A percentile compares a stretch with the other conserved stretches of the same genome.
These are phyloP conservation scores for Dictyostelium firmibasis DNA, from an alignment of 78 protist species.

Conservation along the genomic window DNA sequence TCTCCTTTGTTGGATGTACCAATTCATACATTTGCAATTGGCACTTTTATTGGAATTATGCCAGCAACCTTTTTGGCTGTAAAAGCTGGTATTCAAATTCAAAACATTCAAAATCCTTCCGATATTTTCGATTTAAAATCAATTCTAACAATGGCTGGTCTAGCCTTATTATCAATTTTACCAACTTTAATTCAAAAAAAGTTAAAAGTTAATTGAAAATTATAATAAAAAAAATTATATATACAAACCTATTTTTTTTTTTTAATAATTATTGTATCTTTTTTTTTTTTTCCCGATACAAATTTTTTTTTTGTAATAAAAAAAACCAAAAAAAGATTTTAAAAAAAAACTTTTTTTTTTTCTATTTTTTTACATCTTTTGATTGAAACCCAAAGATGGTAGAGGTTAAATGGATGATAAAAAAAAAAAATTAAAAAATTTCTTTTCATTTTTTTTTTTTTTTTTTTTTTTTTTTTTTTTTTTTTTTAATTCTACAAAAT, in stretches of 20 bases:
- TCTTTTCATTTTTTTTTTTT: too few relatives aligned
- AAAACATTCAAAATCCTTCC: conserved; percentile 40
- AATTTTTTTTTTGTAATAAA: too few relatives aligned
- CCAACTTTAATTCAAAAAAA: conserved; percentile 59
- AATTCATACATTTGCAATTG: conserved; percentile 50
- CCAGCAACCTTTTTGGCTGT: conserved; percentile 85
- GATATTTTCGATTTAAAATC: conserved; percentile 69
- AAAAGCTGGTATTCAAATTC: conserved; percentile 77
- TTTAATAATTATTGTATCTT: too few relatives aligned
- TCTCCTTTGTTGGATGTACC: conserved; percentile 81
- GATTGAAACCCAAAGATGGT: too few relatives aligned
- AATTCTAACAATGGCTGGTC: conserved; percentile 31
- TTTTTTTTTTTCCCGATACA: too few relatives aligned
- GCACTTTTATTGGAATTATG: conserved; percentile 81
- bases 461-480: too few relatives aligned
- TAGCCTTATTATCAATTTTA: conserved; percentile 53
- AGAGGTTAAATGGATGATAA: too few relatives aligned
- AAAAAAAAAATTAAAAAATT: too few relatives aligned
- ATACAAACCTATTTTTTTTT: too few relatives aligned
- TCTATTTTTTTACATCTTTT: too few relatives aligned
- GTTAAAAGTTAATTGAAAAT: neutral
- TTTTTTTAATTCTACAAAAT: neutral
- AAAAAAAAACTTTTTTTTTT: too few relatives aligned
- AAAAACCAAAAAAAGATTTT: too few relatives aligned
- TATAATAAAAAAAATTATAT: neutral